Evolutionary conservation across 1,284 basidiomycete species (phyloP).

Genomic region (Cryptococcus sp.): DNA sequence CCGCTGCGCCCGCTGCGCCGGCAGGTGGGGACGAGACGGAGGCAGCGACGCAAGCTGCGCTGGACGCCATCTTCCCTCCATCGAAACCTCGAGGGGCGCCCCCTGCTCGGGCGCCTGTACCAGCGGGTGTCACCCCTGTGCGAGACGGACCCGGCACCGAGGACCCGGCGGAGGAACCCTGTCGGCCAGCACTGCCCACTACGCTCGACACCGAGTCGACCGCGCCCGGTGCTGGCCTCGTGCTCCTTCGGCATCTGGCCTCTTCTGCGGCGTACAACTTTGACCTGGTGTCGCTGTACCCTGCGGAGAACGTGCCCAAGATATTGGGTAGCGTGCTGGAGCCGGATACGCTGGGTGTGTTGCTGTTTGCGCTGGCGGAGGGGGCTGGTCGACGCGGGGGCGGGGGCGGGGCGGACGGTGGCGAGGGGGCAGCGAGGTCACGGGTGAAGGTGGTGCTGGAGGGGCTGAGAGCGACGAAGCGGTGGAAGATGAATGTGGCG

Average conservation of each 20-base stretch:
- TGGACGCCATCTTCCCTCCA: slow-evolving; percentile 1
- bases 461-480: slow-evolving; percentile 24
- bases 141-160: not conserved
- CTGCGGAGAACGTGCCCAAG: slow-evolving; percentile 19
- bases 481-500: slow-evolving; percentile 37
- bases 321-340: slow-evolving; percentile 37
- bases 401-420: not conserved
- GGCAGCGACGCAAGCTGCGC: not conserved
- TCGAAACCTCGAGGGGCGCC: not conserved
- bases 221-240: slow-evolving; percentile 32
- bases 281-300: slow-evolving; percentile 21
- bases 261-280: slow-evolving; percentile 6
- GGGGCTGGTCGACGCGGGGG: slow-evolving; percentile 6
- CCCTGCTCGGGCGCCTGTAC: not conserved
- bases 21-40: not conserved
- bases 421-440: slow-evolving; percentile 1
- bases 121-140: too few species aligned
- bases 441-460: slow-evolving; percentile 19
- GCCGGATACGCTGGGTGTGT: slow-evolving; percentile 38
- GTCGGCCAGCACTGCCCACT: slow-evolving; percentile 5
- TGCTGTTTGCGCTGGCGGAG: slow-evolving; percentile 23
- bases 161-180: too few species aligned
- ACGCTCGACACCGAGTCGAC: slow-evolving; percentile 24
- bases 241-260: slow-evolving; percentile 29
- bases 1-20: too few species aligned